Evolutionary conservation across 306 rosid species (phyloP).

Genomic region (Prosopis cineraria): DNA sequence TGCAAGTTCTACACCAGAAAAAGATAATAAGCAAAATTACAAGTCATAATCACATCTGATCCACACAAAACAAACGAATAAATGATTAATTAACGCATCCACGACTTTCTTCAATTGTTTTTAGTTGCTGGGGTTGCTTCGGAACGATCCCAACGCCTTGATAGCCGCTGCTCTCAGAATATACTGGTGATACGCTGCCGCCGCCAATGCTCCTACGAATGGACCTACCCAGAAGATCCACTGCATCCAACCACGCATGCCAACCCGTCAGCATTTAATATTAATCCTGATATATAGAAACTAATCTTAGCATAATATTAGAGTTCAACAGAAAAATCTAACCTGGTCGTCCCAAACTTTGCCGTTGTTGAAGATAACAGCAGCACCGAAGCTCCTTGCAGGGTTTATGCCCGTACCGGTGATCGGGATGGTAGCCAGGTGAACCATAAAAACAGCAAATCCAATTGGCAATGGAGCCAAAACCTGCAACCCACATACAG

Average conservation of each 20-base stretch:
- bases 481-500: constrained; percentile 40
- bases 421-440: constrained; percentile 10
- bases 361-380: constrained; percentile 35
- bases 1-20: neutral
- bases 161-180: constrained; percentile 66
- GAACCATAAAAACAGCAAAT: constrained; percentile 18
- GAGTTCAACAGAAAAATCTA: neutral
- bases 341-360: constrained; percentile 62
- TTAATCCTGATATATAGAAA: too few species aligned
- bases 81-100: constrained; percentile 1
- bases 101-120: neutral
- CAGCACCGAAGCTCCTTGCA: constrained; percentile 17
- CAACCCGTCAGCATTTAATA: too few species aligned
- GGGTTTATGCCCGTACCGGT: constrained; percentile 14
- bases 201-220: constrained; percentile 60
- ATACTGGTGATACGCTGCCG: constrained; percentile 73
- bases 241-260: constrained; percentile 15
- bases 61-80: constrained; percentile 1
- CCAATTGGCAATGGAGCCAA: constrained; percentile 58
- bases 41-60: constrained; percentile 12
- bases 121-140: constrained; percentile 65
- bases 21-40: neutral
- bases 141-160: constrained; percentile 73
- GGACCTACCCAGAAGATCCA: constrained; percentile 87
- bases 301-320: too few species aligned